phyloP scores from a whole-genome alignment of 2,329 filamentous ascomycete genomes.

The Hypomyces perniciosus region DNA sequence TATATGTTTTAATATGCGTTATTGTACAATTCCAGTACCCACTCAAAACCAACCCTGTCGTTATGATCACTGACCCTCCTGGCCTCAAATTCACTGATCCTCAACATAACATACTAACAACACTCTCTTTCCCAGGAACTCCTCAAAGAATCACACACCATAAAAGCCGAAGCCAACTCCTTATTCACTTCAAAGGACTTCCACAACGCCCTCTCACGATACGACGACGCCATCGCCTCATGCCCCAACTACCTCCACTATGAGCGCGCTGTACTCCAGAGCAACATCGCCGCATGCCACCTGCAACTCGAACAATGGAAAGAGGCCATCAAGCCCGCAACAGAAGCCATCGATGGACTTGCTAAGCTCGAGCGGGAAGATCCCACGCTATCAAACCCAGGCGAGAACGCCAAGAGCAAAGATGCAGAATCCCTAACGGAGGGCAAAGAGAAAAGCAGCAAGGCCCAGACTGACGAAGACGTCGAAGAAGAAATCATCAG shows the following conservation, averaged over 20 bases:
- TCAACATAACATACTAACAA: not conserved
- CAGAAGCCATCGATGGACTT: conserved; percentile 65
- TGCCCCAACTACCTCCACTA: conserved; percentile 84
- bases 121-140: conserved; percentile 45
- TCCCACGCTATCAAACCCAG: conserved; percentile 19
- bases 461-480: conserved; percentile 35
- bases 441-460: conserved; percentile 31
- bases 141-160: conserved; percentile 62
- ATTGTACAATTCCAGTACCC: too few relatives aligned
- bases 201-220: conserved; percentile 72
- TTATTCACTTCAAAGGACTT: conserved; percentile 70
- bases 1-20: too few relatives aligned
- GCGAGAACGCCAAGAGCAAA: conserved; percentile 14
- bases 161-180: conserved; percentile 71
- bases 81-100: not conserved
- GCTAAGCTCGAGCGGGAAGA: conserved; percentile 48
- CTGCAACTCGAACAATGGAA: conserved; percentile 83
- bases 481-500: conserved; percentile 56
- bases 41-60: too few relatives aligned
- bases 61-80: not conserved
- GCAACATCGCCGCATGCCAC: conserved; percentile 86
- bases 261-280: conserved; percentile 78
- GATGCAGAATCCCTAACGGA: conserved; percentile 30
- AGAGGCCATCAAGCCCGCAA: conserved; percentile 68
- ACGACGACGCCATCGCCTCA: conserved; percentile 70